Evolutionary conservation across 306 rosid genomes (phyloP).

Genomic region (Datisca glomerata): DNA sequence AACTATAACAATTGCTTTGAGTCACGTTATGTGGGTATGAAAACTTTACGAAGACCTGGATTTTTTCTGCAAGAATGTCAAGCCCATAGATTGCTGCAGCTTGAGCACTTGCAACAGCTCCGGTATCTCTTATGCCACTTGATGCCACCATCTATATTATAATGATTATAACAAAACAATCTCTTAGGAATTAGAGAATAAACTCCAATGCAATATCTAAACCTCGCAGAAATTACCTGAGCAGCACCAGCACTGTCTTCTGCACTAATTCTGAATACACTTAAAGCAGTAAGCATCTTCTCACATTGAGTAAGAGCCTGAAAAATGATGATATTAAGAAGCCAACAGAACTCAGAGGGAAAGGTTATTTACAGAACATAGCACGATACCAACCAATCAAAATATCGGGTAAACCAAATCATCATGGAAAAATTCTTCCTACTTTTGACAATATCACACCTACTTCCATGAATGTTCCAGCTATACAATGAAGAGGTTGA

Average conservation of each 20-base stretch:
- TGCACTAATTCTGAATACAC: constrained; percentile 37
- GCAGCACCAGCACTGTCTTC: constrained; percentile 81
- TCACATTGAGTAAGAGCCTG: constrained; percentile 88
- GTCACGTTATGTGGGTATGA: background rate
- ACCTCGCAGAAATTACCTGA: constrained; percentile 34
- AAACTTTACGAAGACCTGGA: constrained; percentile 33
- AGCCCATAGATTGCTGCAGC: constrained; percentile 82
- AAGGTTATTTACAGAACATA: too few species aligned
- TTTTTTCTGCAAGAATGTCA: constrained; percentile 46
- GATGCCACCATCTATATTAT: constrained; percentile 51
- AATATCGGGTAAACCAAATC: too few species aligned
- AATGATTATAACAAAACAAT: constrained; percentile 13
- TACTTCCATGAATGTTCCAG: too few species aligned
- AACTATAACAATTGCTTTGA: too few species aligned
- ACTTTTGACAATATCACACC: too few species aligned
- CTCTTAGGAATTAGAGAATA: constrained; percentile 10
- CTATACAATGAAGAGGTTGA: too few species aligned
- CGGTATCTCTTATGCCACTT: constrained; percentile 38
- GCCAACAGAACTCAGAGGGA: constrained; percentile 2
- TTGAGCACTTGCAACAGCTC: constrained; percentile 80
- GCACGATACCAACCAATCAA: too few species aligned
- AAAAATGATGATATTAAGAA: constrained; percentile 2
- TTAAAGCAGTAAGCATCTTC: constrained; percentile 35
- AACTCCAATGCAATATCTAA: constrained; percentile 9
- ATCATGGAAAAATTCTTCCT: too few species aligned